Base-by-base conservation (phyloP, 768 basidiomycete species). In the Suillus subaureus region DNA sequence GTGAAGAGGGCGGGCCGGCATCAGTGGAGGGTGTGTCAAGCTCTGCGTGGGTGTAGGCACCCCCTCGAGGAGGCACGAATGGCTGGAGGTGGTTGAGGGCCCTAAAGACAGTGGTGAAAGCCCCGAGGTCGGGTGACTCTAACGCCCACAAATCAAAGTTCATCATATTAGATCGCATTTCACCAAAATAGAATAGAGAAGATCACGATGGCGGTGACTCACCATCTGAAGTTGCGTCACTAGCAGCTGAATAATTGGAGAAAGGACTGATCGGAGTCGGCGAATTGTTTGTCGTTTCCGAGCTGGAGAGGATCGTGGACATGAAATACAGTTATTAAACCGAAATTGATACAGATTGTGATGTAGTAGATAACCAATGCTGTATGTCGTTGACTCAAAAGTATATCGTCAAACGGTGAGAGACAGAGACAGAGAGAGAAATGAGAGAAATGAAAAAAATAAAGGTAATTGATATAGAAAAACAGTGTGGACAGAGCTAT, bases 91-190 rank as follows among this genome's bases (percentile, higher is more conserved):
- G 83, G 23, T 79, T 82, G 76, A 88, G 80, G 63, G 87, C 90
- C n/a, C 89, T 83, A 55, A 92, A 84, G 28, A 92, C 89, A 42
- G 85, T 81, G 16, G 81, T 84, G 75, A 92, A 92, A 11, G 89
- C 88, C 8, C 91, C 91, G 9, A 92, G 82, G 75, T 91, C 89
- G 51, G 90, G 90, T 65, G 84, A 83, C 73, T 91, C 85, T 86
- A 75, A 62, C 40, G 40, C 42, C 61, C 23, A 37, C n/a, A 31
- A 62, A 62, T 37, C 16, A 49, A 23, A 49, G 23, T 49, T 23
- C 2, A 49, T 49, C n/a, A 16, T 15, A 28, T 51, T 16, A 51
- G 47, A 52, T 37, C 33, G 31, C 3, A 40, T 49, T 57, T 28
- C 56, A 42, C 55, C 18, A 28, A 51, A 47, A 49, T 18, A 40